A percentile compares a stretch with the other conserved stretches of the same genome.
These are phyloP conservation scores for Magnusiomyces fungicola DNA, from an alignment of 1,139 yeast genomes.

Conservation along the genomic window DNA sequence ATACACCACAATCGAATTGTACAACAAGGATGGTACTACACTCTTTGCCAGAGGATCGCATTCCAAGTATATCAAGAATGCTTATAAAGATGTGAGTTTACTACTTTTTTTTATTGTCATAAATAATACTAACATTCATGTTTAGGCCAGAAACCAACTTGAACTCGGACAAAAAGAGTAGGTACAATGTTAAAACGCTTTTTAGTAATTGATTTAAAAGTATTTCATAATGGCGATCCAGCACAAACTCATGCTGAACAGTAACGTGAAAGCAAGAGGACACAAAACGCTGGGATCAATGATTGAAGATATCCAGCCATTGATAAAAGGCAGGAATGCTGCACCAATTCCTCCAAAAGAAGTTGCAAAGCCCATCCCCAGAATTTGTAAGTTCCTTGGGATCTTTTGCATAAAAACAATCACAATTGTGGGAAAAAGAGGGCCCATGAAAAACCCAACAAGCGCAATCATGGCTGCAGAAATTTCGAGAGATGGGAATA, in stretches of 20 bases:
- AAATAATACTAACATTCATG: neutral
- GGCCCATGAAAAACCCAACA: constrained; percentile 68
- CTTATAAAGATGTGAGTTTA: constrained; percentile 31
- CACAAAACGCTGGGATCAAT: constrained; percentile 27
- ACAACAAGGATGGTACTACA: constrained; percentile 21
- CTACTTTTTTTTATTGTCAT: neutral
- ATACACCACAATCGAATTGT: constrained; percentile 35
- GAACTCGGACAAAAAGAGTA: neutral
- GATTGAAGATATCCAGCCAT: constrained; percentile 26
- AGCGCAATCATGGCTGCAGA: constrained; percentile 39
- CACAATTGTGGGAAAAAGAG: constrained; percentile 71
- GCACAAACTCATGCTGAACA: constrained; percentile 22
- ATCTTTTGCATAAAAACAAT: constrained; percentile 55
- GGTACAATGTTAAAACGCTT: too few species aligned
- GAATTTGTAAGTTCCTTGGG: constrained; percentile 54
- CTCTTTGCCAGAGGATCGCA: constrained; percentile 40
- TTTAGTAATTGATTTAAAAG: neutral
- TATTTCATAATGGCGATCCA: constrained; percentile 21
- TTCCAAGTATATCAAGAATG: constrained; percentile 37
- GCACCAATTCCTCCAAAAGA: constrained; percentile 80
- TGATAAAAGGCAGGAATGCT: constrained; percentile 39
- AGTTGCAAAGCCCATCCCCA: constrained; percentile 68
- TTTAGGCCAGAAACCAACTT: constrained; percentile 9
- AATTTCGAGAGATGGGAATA: constrained; percentile 23
- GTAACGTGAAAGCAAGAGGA: constrained; percentile 25